These are phyloP conservation scores for Basidiobolus heterosporus DNA, from an alignment of 371 early-diverging fungal genomes.

Conservation along the genomic window DNA sequence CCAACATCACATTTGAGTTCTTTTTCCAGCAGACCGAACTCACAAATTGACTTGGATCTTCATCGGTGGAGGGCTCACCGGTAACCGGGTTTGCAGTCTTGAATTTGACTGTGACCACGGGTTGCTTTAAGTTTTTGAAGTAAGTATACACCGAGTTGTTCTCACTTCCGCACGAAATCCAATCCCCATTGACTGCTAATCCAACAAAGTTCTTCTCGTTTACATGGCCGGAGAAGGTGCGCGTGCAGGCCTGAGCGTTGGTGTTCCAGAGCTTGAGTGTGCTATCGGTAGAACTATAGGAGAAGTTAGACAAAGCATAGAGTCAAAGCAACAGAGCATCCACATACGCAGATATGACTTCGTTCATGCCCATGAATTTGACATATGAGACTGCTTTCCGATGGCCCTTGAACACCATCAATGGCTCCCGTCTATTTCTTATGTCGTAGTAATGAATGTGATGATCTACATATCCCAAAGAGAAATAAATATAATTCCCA, in stretches of 20 bases:
- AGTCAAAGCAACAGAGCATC: neutral
- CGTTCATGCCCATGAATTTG: constrained; percentile 54
- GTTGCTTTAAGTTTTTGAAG: constrained; percentile 44
- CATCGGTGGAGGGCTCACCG: constrained; percentile 30
- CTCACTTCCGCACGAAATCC: constrained; percentile 85
- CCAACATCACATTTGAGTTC: constrained; percentile 48
- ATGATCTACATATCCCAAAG: constrained; percentile 41
- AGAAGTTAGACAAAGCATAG: neutral
- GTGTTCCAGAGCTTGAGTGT: constrained; percentile 72
- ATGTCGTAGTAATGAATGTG: constrained; percentile 74
- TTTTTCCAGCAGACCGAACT: constrained; percentile 82
- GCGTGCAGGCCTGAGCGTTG: constrained; percentile 24
- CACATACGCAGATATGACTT: constrained; percentile 57
- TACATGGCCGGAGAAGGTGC: constrained; percentile 63
- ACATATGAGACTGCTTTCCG: constrained; percentile 14
- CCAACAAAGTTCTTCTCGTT: constrained; percentile 95
- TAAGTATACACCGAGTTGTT: constrained; percentile 73
- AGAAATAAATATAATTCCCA: too few relatives aligned
- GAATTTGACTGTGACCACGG: constrained; percentile 55
- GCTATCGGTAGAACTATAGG: constrained; percentile 62
- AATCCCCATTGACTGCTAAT: constrained; percentile 52
- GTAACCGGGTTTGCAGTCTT: constrained; percentile 42
- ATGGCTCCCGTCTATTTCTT: constrained; percentile 42
- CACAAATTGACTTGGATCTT: constrained; percentile 58
- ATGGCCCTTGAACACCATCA: constrained; percentile 62